phyloP scores from a whole-genome alignment of 352 stramenopile species.

The Pythium aristosporum region DNA sequence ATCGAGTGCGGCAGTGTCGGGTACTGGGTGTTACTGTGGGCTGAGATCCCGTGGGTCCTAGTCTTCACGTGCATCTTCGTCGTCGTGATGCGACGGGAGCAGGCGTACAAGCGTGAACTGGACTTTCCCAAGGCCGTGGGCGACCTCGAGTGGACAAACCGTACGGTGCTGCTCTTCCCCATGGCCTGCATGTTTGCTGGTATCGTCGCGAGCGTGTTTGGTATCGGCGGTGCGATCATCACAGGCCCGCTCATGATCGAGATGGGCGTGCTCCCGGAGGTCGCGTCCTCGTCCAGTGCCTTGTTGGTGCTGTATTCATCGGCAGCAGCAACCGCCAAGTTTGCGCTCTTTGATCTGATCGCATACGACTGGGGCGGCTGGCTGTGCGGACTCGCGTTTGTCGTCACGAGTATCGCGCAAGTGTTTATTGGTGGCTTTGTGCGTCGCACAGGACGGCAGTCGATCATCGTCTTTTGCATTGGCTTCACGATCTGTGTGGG shows the following conservation, averaged over 20 bases:
- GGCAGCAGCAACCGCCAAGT: constrained; percentile 46
- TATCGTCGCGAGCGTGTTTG: constrained; percentile 52
- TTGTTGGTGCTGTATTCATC: constrained; percentile 59
- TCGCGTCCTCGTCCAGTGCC: constrained; percentile 45
- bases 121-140: constrained; percentile 39
- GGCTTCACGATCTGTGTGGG: constrained; percentile 43
- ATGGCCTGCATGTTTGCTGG: constrained; percentile 39
- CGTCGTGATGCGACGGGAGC: constrained; percentile 32
- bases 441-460: constrained; percentile 44
- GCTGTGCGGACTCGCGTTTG: constrained; percentile 41
- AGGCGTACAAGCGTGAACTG: constrained; percentile 40
- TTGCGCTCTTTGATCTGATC: constrained; percentile 50
- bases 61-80: constrained; percentile 39
- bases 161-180: constrained; percentile 41
- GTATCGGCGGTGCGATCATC: constrained; percentile 55
- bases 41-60: constrained; percentile 51
- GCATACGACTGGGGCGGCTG: constrained; percentile 43
- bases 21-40: constrained; percentile 48
- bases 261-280: constrained; percentile 50
- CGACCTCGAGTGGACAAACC: constrained; percentile 44
- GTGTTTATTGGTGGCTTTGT: constrained; percentile 54
- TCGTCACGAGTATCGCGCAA: constrained; percentile 49
- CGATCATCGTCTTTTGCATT: constrained; percentile 56
- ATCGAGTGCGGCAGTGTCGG: constrained; percentile 37
- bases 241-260: constrained; percentile 61